Conservation (phyloP, 208 protist genomes). For the Naegleria fowleri region DNA sequence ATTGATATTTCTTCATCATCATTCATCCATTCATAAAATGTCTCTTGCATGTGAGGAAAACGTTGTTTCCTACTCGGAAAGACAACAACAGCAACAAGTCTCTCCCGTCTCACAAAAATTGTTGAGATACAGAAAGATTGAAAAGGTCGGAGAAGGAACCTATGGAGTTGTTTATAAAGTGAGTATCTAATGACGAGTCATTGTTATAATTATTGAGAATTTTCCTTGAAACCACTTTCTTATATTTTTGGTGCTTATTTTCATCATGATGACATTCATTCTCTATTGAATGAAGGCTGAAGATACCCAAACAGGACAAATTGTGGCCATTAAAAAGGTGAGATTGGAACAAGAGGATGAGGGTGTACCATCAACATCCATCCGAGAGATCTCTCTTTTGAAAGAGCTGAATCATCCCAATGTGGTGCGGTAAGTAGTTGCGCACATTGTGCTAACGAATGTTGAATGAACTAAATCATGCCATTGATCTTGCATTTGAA, state of each 20-base stretch:
- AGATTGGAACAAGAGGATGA: conserved; percentile 92
- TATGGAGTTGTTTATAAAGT: conserved; percentile 83
- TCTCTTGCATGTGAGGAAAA: no score
- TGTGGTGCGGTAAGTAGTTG: conserved; percentile 78
- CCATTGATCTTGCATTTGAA: no score
- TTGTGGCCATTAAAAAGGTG: conserved; percentile 96
- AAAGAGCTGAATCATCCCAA: conserved; percentile 94
- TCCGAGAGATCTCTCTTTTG: conserved; percentile 94
- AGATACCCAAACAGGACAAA: conserved; percentile 63
- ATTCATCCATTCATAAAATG: no score
- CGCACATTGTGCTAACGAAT: conserved; percentile 76
- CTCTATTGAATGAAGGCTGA: neutral
- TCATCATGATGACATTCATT: neutral
- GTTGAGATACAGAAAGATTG: neutral
- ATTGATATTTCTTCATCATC: no score
- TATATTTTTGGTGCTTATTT: neutral
- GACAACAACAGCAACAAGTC: neutral
- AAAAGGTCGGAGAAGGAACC: conserved; percentile 61
- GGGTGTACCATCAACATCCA: conserved; percentile 91
- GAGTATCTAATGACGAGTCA: no score
- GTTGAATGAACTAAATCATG: no score
- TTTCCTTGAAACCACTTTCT: no score
- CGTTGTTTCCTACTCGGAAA: neutral
- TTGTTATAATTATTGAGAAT: no score
- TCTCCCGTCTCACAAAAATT: neutral